A percentile compares a stretch with the other conserved stretches of the same genome.
phyloP scores from a whole-genome alignment of 2,329 filamentous ascomycete genomes.

The Pyrenochaeta sp. region DNA sequence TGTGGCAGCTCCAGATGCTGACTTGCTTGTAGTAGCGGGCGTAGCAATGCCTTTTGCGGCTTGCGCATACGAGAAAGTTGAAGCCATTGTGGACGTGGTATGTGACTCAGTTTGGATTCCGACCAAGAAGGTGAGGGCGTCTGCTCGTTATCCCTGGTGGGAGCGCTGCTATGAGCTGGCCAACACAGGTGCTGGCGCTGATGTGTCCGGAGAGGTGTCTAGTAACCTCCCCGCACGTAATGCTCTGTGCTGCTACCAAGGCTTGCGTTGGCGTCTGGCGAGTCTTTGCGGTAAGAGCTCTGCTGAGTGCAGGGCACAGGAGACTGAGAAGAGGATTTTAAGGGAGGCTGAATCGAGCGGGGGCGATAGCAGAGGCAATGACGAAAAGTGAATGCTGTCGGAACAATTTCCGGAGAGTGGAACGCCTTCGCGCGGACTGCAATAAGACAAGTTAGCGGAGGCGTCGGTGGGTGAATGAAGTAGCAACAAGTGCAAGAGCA shows the following conservation, averaged over 20 bases:
- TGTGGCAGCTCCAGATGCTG: constrained; percentile 52
- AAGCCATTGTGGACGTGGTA: constrained; percentile 36
- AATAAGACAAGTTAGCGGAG: constrained; percentile 22
- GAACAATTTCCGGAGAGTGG: constrained; percentile 12
- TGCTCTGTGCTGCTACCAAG: constrained; percentile 28
- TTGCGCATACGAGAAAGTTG: constrained; percentile 90
- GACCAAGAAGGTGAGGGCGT: constrained; percentile 12
- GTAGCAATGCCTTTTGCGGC: constrained; percentile 82
- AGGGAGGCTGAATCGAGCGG: constrained; percentile 10
- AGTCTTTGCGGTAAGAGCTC: constrained; percentile 4
- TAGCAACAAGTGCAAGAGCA: not conserved
- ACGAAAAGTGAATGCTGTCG: constrained; percentile 13
- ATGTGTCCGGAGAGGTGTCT: constrained; percentile 53
- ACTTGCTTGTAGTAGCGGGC: constrained; percentile 55
- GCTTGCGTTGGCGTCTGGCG: constrained; percentile 13
- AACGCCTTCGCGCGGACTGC: constrained; percentile 19
- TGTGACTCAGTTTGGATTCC: constrained; percentile 9
- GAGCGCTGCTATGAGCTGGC: constrained; percentile 39
- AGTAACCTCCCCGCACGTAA: constrained; percentile 52
- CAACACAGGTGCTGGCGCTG: constrained; percentile 39
- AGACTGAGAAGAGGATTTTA: constrained; percentile 1
- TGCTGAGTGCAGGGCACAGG: constrained; percentile 12
- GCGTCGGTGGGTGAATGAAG: not conserved
- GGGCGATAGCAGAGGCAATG: constrained; percentile 8
- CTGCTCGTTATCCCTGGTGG: constrained; percentile 40